Conservation (phyloP, 192 early-diverging fungal genomes). For the Coemansia sp. region DNA sequence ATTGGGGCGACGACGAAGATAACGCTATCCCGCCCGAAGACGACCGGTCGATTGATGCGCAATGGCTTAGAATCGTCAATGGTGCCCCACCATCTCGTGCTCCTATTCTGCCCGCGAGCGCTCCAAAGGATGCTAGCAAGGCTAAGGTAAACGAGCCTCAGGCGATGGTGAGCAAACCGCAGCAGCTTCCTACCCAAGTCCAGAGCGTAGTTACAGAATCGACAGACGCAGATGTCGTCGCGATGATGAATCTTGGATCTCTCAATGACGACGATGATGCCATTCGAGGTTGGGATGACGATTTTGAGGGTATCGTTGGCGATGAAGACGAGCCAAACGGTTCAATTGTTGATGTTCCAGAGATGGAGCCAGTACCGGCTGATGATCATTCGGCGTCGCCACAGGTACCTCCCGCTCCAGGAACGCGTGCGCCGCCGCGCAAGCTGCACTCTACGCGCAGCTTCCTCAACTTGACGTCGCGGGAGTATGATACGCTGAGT, state of each 20-base stretch:
- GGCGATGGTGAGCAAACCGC: not conserved
- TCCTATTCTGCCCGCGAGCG: not conserved
- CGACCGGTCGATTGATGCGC: constrained; percentile 43
- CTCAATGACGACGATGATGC: not conserved
- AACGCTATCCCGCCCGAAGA: constrained; percentile 18
- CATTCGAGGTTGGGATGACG: not conserved
- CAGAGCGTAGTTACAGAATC: not conserved
- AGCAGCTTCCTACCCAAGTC: not conserved
- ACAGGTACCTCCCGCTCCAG: constrained; percentile 1
- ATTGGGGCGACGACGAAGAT: constrained; percentile 50
- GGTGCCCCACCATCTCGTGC: constrained; percentile 41
- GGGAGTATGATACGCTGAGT: constrained; percentile 32
- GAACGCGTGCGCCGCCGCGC: constrained; percentile 23
- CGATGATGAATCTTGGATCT: not conserved
- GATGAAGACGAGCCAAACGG: not conserved
- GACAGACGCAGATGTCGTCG: not conserved
- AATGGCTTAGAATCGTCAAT: constrained; percentile 52
- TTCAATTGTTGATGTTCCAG: not conserved
- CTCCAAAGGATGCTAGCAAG: not conserved
- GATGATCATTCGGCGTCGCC: not conserved
- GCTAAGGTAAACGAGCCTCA: not conserved
- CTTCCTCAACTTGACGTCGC: constrained; percentile 31
- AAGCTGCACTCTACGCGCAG: constrained; percentile 23
- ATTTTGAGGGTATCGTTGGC: not conserved
- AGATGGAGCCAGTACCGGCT: not conserved